Base-by-base conservation (phyloP, 768 basidiomycete species). In the Crassisporium funariophilum region DNA sequence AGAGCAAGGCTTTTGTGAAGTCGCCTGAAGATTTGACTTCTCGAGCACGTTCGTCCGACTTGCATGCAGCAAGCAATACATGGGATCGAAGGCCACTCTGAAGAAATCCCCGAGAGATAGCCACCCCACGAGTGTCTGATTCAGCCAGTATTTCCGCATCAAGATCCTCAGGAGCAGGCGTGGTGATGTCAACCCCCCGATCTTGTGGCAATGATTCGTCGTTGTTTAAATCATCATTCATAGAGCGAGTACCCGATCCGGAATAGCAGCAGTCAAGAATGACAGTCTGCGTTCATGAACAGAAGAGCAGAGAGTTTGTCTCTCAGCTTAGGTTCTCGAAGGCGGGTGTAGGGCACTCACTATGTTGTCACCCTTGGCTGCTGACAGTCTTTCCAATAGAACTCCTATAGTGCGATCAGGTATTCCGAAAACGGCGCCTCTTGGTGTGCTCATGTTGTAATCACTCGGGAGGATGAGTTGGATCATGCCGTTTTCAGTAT, bases 391-490 rank as follows among this genome's bases (percentile, higher is more conserved):
- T 41, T 77, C 76, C 38, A 51, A 46, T 66, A 84, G 75, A 16
- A 75, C 72, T 29, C 69, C 69, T 35, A 84, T 62, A 12, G 82
- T 81, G 41, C 76, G 74, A 61, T 82, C 82, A 23, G 79, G 79
- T 53, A 84, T 80, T 33, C 80, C 81, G 20, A 34, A 33, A 10
- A 77, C 72, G 41, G 76, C 10, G 10, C 11, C 11, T 31, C 29
- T n/a, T 11, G 7, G 13, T 29, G 13, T 61, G 7, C 63, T 55
- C 6, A 59, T 58, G 36, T 78, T 76, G 44, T 79, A 78, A 53
- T 84, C 83, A 52, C 78, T 77, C 22, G 83, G 72, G 52, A 79
- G 81, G 20, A 84, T 56, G 46, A 80, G 72, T 53, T 83, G 74
- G 21, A 80, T 76, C 21, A 62, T 56, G 39, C 63, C 62, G 49